Evolutionary conservation across 2,329 filamentous ascomycete species (phyloP), one percentile per base, ranked within the genome.

Genomic region (Dactylellina haptotyla): DNA sequence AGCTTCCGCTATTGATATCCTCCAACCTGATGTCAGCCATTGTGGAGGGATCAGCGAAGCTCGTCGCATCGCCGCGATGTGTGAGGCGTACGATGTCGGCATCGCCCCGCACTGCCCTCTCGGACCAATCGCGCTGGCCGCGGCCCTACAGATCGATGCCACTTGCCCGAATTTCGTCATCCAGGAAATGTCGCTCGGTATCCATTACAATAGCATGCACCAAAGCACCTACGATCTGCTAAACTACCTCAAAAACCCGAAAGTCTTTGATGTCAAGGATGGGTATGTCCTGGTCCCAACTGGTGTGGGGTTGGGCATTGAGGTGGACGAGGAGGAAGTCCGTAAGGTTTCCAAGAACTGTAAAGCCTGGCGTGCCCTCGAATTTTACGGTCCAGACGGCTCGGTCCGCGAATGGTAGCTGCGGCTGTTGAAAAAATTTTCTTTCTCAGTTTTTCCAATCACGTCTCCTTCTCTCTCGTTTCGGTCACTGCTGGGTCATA

Each of bases 141-240:
- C 90, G 0, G 88, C 85, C 63, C 83, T 92, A 41, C 90, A 92
- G 75, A 85, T 92, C 0, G 88, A 87, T 23, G 83, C 85, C 18
- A 82, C 81, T 8, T 86, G 82, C 18, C 84, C 84, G 18, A 92
- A 89, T 79, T 92, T 90, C 78, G 86, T 85, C 0, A 92, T 93
- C 30, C 87, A 91, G 78, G 90, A 93, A 80, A 92, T 92, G 90
- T 89, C 87, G 59, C 78, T 92, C 28, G 90, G 90, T 0, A 93
- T 93, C 76, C 91, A 93, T 79, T 93, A 93, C 78, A 93, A 93
- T 76, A 80, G 81, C 2, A 84, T 85, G 77, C 77, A 75, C 26
- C 85, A 84, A 0, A 88, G 86, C 1, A 84, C 86, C 1, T 83
- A 87, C 76, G 89, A 91, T 78, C 81, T 91, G 62, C 85, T 85